Percentiles rank a stretch among this genome's conserved stretches.
phyloP scores from a whole-genome alignment of 345 rosid genomes.

The Camelina sativa region DNA sequence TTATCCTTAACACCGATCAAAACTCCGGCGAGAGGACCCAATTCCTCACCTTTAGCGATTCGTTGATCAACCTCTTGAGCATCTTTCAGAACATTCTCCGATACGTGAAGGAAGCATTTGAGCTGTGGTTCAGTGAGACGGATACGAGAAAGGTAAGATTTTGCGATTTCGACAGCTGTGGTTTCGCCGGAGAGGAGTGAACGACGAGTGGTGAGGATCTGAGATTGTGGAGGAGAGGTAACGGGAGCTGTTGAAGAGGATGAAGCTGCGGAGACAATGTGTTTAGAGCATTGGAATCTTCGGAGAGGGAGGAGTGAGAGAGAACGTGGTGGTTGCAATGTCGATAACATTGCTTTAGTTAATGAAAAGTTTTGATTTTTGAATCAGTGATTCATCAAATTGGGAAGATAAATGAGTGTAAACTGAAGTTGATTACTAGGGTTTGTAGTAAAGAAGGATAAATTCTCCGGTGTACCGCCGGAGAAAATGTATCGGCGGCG shows the following conservation, averaged over 20 bases:
- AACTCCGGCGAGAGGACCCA: slow-evolving; percentile 85
- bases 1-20: slow-evolving; percentile 84
- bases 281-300: slow-evolving; percentile 33
- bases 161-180: slow-evolving; percentile 68
- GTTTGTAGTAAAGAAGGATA: background rate
- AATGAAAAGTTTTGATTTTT: background rate
- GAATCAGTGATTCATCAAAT: slow-evolving; percentile 4
- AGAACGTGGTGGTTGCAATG: slow-evolving; percentile 57
- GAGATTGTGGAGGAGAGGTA: slow-evolving; percentile 56
- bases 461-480: slow-evolving; percentile 11
- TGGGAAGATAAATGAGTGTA: background rate
- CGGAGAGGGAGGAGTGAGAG: slow-evolving; percentile 56
- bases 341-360: slow-evolving; percentile 45
- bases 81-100: slow-evolving; percentile 54
- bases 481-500: slow-evolving; percentile 22
- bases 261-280: slow-evolving; percentile 33
- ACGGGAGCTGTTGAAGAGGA: slow-evolving; percentile 1
- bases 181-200: slow-evolving; percentile 73
- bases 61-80: slow-evolving; percentile 61
- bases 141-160: slow-evolving; percentile 74
- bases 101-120: slow-evolving; percentile 76
- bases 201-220: slow-evolving; percentile 70
- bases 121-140: slow-evolving; percentile 73
- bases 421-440: background rate
- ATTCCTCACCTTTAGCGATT: slow-evolving; percentile 57